These are phyloP conservation scores for Pyrenophora tritici-repentis DNA, from an alignment of 2,329 filamentous ascomycete species.

Conservation along the genomic window DNA sequence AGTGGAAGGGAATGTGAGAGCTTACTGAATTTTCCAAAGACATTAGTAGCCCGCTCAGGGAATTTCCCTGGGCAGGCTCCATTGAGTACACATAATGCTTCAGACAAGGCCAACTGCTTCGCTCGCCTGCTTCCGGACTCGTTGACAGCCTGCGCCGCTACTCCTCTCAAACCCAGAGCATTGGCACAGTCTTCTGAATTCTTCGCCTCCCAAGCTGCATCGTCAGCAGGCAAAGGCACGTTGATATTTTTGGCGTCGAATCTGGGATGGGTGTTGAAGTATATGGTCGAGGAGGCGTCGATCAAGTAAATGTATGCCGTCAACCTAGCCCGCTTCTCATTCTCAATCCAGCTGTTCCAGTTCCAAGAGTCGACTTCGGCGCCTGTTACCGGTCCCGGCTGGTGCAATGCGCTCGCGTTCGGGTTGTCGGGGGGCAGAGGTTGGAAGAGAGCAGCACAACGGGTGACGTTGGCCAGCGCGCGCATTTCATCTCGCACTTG, in stretches of 20 bases:
- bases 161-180: conserved; percentile 67
- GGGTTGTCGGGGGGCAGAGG: conserved; percentile 56
- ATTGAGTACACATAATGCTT: conserved; percentile 65
- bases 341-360: conserved; percentile 71
- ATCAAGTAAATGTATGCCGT: conserved; percentile 69
- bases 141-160: conserved; percentile 62
- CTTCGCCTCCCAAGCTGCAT: conserved; percentile 73
- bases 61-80: conserved; percentile 63
- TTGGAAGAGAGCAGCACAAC: conserved; percentile 61
- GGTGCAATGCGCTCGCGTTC: conserved; percentile 65
- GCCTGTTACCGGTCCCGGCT: conserved; percentile 51
- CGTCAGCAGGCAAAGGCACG: conserved; percentile 72
- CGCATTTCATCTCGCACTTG: conserved; percentile 65
- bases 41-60: conserved; percentile 68
- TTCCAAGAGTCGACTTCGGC: conserved; percentile 62
- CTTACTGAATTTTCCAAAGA: conserved; percentile 71
- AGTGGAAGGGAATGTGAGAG: too few species aligned
- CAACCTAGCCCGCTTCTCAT: conserved; percentile 69
- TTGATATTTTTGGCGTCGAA: conserved; percentile 68
- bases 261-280: conserved; percentile 69
- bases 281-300: conserved; percentile 69
- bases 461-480: conserved; percentile 61
- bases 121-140: conserved; percentile 65
- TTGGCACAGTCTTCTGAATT: conserved; percentile 64
- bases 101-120: conserved; percentile 68